Evolutionary conservation across 2,329 filamentous ascomycete genomes (phyloP).

Genomic region (Fonsecaea multimorphosa): DNA sequence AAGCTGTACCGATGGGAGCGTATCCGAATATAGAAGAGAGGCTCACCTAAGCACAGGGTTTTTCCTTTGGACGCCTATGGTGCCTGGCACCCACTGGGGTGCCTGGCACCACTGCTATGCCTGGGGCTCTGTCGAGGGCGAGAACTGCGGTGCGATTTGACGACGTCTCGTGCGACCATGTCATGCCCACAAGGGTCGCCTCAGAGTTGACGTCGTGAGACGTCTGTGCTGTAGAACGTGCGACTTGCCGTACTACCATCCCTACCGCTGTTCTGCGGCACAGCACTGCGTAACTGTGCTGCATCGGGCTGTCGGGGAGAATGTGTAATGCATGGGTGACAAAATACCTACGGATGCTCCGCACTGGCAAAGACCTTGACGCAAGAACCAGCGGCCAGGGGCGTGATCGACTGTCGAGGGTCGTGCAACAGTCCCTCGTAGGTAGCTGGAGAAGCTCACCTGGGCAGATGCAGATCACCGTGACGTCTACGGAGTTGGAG

Average conservation of each 20-base stretch:
- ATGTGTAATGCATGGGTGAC: background rate
- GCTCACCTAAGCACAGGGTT: background rate
- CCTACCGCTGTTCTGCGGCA: background rate
- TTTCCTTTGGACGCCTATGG: too few relatives aligned
- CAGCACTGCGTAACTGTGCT: background rate
- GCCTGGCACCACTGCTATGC: background rate
- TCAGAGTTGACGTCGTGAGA: slow-evolving; percentile 31
- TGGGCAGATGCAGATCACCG: background rate
- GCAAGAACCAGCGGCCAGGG: background rate
- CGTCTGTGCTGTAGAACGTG: slow-evolving; percentile 8
- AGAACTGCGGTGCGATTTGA: slow-evolving; percentile 18
- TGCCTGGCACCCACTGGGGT: background rate
- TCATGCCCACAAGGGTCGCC: slow-evolving; percentile 28
- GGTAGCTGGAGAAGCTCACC: background rate
- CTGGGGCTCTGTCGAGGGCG: background rate
- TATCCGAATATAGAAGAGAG: background rate
- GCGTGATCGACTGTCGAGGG: background rate
- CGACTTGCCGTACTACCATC: slow-evolving; percentile 16
- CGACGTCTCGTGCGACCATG: slow-evolving; percentile 21
- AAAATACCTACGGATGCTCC: background rate
- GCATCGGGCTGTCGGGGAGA: background rate
- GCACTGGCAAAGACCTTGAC: background rate
- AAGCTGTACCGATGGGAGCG: background rate
- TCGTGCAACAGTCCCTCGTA: background rate
- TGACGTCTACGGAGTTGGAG: too few relatives aligned